A percentile compares a stretch with the other conserved stretches of the same genome.
Evolutionary conservation across 768 basidiomycete genomes (phyloP).

Genomic region (Tricholoma flavovirens): DNA sequence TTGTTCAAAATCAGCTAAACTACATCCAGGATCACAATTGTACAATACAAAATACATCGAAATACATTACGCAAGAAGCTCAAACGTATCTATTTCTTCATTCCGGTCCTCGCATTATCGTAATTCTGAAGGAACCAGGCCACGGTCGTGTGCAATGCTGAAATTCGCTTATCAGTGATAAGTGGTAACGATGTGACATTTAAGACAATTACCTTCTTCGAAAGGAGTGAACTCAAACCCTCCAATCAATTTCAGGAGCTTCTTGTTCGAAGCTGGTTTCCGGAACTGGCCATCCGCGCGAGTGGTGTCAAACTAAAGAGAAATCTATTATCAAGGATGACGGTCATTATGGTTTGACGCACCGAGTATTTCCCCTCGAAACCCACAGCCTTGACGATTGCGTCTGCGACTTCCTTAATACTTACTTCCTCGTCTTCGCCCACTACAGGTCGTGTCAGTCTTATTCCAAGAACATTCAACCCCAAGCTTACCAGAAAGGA

Average conservation of each 20-base stretch:
- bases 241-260: conserved; percentile 69
- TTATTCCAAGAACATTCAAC: not conserved
- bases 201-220: conserved; percentile 54
- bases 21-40: not conserved
- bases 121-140: conserved; percentile 87
- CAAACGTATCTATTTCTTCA: conserved; percentile 14
- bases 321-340: not conserved
- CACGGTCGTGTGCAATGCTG: conserved; percentile 73
- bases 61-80: too few relatives aligned
- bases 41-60: not conserved
- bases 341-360: conserved; percentile 16
- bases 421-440: conserved; percentile 93
- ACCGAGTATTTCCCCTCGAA: conserved; percentile 77
- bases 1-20: not conserved
- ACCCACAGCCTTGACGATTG: conserved; percentile 80
- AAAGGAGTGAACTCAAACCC: conserved; percentile 92
- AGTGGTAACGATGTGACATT: not conserved
- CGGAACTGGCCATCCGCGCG: conserved; percentile 92
- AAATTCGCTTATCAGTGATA: conserved; percentile 2
- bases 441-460: conserved; percentile 38
- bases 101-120: conserved; percentile 58
- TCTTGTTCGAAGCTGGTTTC: conserved; percentile 93
- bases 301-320: conserved; percentile 71
- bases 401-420: conserved; percentile 85
- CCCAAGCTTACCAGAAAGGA: conserved; percentile 64